Evolutionary conservation across 306 rosid genomes (phyloP).

Genomic region (Dryas drummondii): DNA sequence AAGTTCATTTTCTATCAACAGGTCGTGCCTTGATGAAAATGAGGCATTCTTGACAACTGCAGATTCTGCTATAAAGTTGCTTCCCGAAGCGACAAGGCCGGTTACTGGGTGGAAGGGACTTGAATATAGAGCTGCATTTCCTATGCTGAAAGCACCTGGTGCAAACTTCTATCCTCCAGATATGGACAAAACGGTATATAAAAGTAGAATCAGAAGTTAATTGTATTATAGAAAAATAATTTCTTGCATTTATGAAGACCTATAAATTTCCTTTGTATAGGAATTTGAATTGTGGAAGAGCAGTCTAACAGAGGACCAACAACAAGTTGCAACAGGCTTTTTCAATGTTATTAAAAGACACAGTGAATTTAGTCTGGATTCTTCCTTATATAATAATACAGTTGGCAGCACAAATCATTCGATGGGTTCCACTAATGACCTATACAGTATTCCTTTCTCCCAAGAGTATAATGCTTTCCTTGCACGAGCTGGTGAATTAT

Average conservation of each 20-base stretch:
- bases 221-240: slow-evolving; percentile 14
- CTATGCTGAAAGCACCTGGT: slow-evolving; percentile 69
- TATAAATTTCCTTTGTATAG: slow-evolving; percentile 43
- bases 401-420: slow-evolving; percentile 5
- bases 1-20: slow-evolving; percentile 35
- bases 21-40: slow-evolving; percentile 85
- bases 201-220: not conserved
- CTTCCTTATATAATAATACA: slow-evolving; percentile 30
- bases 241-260: slow-evolving; percentile 23
- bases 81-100: slow-evolving; percentile 62
- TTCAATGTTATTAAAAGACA: slow-evolving; percentile 76
- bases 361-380: slow-evolving; percentile 58
- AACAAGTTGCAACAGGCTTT: slow-evolving; percentile 64
- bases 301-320: slow-evolving; percentile 59
- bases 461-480: slow-evolving; percentile 74
- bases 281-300: slow-evolving; percentile 83
- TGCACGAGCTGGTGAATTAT: slow-evolving; percentile 66
- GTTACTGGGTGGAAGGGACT: slow-evolving; percentile 82
- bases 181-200: slow-evolving; percentile 82
- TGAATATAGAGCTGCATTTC: slow-evolving; percentile 83
- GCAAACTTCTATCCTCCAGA: slow-evolving; percentile 97
- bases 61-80: slow-evolving; percentile 74
- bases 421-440: slow-evolving; percentile 43
- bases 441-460: slow-evolving; percentile 65
- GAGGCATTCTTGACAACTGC: slow-evolving; percentile 85